Evolutionary conservation across 2,329 filamentous ascomycete genomes (phyloP).

Genomic region (Alternaria sp.): DNA sequence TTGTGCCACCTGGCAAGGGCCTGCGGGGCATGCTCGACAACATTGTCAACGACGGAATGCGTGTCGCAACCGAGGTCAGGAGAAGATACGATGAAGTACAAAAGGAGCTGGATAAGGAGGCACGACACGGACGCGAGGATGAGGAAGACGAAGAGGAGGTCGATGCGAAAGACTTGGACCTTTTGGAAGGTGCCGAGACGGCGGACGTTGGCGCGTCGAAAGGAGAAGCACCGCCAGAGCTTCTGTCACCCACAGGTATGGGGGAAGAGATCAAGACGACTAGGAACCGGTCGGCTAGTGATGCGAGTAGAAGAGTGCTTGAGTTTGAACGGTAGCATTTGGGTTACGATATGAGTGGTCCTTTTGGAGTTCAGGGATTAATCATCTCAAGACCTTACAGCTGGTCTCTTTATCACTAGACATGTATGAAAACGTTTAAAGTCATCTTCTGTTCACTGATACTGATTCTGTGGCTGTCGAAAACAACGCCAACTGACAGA

Average conservation of each 20-base stretch:
- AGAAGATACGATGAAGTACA: constrained; percentile 96
- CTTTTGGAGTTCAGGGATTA: constrained; percentile 13
- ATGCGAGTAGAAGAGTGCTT: constrained; percentile 48
- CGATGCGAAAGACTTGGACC: constrained; percentile 53
- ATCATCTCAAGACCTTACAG: constrained; percentile 7
- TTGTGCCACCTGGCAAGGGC: constrained; percentile 73
- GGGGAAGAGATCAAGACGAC: constrained; percentile 40
- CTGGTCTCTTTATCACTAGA: constrained; percentile 1
- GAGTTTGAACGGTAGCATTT: constrained; percentile 50
- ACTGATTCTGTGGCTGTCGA: neutral
- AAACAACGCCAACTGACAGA: neutral
- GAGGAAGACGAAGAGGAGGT: constrained; percentile 72
- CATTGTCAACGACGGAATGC: constrained; percentile 96
- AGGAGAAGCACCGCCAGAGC: constrained; percentile 26
- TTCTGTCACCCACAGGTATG: constrained; percentile 31
- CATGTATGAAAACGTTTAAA: constrained; percentile 3
- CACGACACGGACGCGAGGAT: constrained; percentile 62
- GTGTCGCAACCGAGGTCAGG: constrained; percentile 90
- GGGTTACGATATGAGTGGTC: neutral
- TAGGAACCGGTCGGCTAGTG: constrained; percentile 44
- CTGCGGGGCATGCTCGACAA: constrained; percentile 94
- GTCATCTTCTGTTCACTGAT: neutral
- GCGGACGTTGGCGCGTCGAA: constrained; percentile 52
- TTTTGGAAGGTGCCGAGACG: constrained; percentile 61
- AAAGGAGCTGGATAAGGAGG: constrained; percentile 84